These are phyloP conservation scores for Rhizomucor pusillus DNA, from an alignment of 371 early-diverging fungal genomes.

Conservation along the genomic window DNA sequence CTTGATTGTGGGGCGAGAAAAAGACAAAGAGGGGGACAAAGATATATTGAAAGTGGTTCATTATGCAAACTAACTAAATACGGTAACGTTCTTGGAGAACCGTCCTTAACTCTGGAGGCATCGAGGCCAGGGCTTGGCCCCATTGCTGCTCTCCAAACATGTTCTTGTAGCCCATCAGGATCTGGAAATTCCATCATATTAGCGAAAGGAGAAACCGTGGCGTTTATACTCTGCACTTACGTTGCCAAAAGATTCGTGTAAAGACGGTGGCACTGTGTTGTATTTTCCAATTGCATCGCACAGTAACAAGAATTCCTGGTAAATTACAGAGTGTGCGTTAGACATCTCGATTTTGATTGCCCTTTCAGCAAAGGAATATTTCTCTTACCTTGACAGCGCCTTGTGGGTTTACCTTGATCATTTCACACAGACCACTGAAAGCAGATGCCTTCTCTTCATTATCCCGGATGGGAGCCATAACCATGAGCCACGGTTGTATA, in stretches of 20 bases:
- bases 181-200: conserved; percentile 27
- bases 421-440: conserved; percentile 87
- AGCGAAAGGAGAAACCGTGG: too few species aligned
- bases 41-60: too few species aligned
- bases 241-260: conserved; percentile 66
- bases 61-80: conserved; percentile 30
- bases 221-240: conserved; percentile 21
- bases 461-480: conserved; percentile 72
- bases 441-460: conserved; percentile 94
- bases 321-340: background rate
- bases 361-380: background rate
- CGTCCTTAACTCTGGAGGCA: conserved; percentile 52
- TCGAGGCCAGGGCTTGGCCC: conserved; percentile 54
- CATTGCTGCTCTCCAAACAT: conserved; percentile 65
- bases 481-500: conserved; percentile 71
- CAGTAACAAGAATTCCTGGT: conserved; percentile 56
- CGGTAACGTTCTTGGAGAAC: conserved; percentile 59
- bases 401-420: conserved; percentile 85
- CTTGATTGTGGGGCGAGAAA: too few species aligned
- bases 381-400: conserved; percentile 61
- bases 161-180: conserved; percentile 67
- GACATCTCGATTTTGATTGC: background rate
- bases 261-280: conserved; percentile 54
- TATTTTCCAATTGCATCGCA: conserved; percentile 69
- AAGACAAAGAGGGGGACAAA: too few species aligned